Evolutionary conservation across 2,329 filamentous ascomycete species (phyloP), one percentile per base, ranked within the genome.

Genomic region (Arthrobotrys sphaeroides): DNA sequence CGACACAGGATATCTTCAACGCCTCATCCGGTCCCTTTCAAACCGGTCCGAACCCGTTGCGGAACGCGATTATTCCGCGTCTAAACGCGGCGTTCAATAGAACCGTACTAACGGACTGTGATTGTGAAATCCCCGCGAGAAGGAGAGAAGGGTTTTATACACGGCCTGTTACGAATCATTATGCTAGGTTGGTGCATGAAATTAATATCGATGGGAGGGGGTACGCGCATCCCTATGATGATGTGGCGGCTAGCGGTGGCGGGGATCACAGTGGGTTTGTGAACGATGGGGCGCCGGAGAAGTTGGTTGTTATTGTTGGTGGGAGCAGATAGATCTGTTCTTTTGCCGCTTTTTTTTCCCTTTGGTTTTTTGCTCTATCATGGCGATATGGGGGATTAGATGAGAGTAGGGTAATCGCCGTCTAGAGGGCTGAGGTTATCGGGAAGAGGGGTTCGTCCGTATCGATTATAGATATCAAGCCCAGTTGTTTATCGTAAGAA

Each of bases 71-170:
- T 83, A 70, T 85, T 84, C 78, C 92, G 0, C 86, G 92, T n/a
- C 83, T 95, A 12, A 87, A 90, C 0, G 91, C 92, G 0, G 91
- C 90, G 0, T 88, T 94, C 79, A 93, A 94, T 82, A 86, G 92
- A 20, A 89, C 87, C 33, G 94, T 90, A 9, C 82, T 95, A 74
- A 82, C 91, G 57, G 80, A 82, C 18, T 77, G 74, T 26, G 73
- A 70, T 9, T 43, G 47, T 28, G 73, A 67, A 42, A 26, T 70
- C 1, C 65, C 73, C 13, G 47, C 43, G 5, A 83, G 86, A 78
- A 62, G 81, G n/a, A 79, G 80, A 77, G 88, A 87, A 82, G 81
- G 80, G 6, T 90, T 89, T 80, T 91, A 91, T 81, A 78, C 81
- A 42, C 82, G 85, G 12, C 67, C 78, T 2, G 81, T 87, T 53